Conservation (phyloP, 148 eudicot genomes). For the Heliamphora exappendiculata region DNA sequence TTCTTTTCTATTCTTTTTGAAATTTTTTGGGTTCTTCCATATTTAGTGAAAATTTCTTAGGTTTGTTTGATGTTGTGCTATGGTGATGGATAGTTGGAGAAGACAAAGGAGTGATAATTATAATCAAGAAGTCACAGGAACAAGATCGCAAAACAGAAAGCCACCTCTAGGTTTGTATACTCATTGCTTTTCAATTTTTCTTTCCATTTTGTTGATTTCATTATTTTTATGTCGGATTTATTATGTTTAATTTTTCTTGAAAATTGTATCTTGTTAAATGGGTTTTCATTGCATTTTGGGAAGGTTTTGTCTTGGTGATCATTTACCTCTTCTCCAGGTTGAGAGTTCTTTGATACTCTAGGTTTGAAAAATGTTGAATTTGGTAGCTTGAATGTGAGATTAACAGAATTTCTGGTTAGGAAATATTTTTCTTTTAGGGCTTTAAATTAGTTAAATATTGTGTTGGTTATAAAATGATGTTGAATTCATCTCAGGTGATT, state of each 20-base stretch:
- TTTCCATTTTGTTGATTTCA: background rate
- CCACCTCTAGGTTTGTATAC: conserved; percentile 26
- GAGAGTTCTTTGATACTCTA: background rate
- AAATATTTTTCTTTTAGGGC: background rate
- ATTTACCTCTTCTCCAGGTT: background rate
- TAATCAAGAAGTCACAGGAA: conserved; percentile 15
- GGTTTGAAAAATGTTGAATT: background rate
- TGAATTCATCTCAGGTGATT: background rate
- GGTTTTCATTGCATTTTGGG: background rate
- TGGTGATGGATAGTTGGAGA: conserved; percentile 26
- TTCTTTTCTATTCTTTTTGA: background rate
- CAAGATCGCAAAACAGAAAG: conserved; percentile 27
- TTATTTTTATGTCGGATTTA: background rate
- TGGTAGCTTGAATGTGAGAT: background rate
- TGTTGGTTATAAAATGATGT: background rate
- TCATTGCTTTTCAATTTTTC: background rate
- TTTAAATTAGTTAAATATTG: background rate
- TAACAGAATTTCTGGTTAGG: background rate
- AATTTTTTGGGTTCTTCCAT: background rate
- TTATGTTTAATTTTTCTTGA: background rate
- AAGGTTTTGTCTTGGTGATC: background rate
- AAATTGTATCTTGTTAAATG: background rate
- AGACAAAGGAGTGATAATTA: conserved; percentile 23
- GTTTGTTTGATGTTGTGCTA: background rate
- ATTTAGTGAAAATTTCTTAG: background rate